These are phyloP conservation scores for Geranium rotundifolium DNA, from an alignment of 345 rosid genomes.

Conservation along the genomic window DNA sequence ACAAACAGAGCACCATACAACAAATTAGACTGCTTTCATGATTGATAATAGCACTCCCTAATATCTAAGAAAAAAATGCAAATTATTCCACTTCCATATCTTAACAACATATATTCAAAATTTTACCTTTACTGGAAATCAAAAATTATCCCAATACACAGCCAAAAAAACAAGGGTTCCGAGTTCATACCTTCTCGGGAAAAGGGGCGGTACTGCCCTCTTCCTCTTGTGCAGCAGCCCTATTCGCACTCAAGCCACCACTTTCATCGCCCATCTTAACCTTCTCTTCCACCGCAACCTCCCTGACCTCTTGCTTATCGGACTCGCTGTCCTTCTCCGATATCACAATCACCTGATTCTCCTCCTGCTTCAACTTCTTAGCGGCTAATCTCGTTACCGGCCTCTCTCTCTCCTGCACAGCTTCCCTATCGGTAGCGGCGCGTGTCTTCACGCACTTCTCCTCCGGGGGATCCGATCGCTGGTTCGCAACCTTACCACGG, in stretches of 20 bases:
- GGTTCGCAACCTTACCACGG: slow-evolving; percentile 23
- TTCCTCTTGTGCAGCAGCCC: slow-evolving; percentile 74
- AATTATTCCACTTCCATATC: not conserved
- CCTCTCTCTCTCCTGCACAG: slow-evolving; percentile 27
- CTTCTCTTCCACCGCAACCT: slow-evolving; percentile 22
- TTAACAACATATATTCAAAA: not conserved
- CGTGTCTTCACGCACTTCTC: slow-evolving; percentile 28
- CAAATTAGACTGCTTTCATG: too few species aligned
- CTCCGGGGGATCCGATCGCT: slow-evolving; percentile 16
- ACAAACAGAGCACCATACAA: too few species aligned
- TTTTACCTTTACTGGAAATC: not conserved
- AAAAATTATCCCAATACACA: not conserved
- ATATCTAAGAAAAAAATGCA: not conserved
- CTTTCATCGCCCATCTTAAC: slow-evolving; percentile 51
- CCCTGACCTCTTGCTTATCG: slow-evolving; percentile 19
- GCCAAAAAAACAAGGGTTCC: not conserved
- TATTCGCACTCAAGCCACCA: slow-evolving; percentile 66
- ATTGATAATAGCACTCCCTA: too few species aligned
- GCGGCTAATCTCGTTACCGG: slow-evolving; percentile 30
- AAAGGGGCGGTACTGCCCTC: slow-evolving; percentile 85
- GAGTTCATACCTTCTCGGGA: slow-evolving; percentile 60
- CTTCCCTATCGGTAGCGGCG: slow-evolving; percentile 29
- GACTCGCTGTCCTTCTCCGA: slow-evolving; percentile 21
- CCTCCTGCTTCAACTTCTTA: slow-evolving; percentile 41
- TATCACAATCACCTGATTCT: slow-evolving; percentile 9